Evolutionary conservation across 2,329 filamentous ascomycete species (phyloP), one percentile per base, ranked within the genome.

Genomic region (Aphanoascus verrucosus): DNA sequence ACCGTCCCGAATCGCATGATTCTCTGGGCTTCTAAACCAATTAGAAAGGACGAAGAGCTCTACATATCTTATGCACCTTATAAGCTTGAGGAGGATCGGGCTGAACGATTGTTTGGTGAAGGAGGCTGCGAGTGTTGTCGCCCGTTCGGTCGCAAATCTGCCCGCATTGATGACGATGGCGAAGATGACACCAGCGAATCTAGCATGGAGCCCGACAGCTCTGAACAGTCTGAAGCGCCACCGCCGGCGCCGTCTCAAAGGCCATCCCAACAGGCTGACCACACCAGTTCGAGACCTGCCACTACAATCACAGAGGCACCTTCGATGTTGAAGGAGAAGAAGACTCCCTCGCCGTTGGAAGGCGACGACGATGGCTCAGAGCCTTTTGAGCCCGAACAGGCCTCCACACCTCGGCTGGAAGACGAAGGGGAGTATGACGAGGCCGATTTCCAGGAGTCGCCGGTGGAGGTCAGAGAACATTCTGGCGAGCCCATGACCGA

Each of bases 1-100:
- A 17, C 52, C 14, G 56, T 66, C 19, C 63, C 60, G 2, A 67
- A 67, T 47, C 62, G 65, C 2, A 49, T 69, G 8, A 46, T 67
- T 9, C 51, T 68, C 31, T 66, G 62, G 59, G 63, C 66, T 2
- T 54, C 40, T 5, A 54, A 55, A 7, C 40, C 57, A 15, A 66
- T 68, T 23, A 40, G 49, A 17, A 31, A 56, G 1, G 62, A 57
- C 5, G 57, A 64, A 17, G 66, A 69, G 45, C 62, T 68, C 6
- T 20, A 17, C n/a, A 14, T 60, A 31, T 38, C 46, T 15, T 59
- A 59, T 37, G 23, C 47, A 5, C 46, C 19, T 9, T 20, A 34
- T 8, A 35, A 52, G 31, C 37, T 58, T 7, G 43, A 45, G 1
- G 42, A 41, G 5, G 38, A 56, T 17, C 37, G n/a, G n/a, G 54